Evolutionary conservation across 768 basidiomycete genomes (phyloP), one percentile per base, ranked within the genome.

Genomic region (Xerocomellus intermedius): DNA sequence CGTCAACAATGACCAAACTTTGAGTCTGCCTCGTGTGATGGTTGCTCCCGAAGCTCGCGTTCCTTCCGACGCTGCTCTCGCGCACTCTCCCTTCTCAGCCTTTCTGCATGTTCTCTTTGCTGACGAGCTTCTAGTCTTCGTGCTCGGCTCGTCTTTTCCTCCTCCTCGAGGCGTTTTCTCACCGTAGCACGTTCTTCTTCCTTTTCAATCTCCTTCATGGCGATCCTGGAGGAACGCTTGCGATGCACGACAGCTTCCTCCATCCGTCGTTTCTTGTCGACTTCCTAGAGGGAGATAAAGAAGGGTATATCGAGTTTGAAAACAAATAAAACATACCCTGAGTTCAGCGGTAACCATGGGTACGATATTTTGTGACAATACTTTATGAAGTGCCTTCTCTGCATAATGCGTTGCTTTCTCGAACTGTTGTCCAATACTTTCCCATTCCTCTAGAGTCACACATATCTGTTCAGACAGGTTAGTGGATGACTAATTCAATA

Each of bases 211-310:
- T 96, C 94, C 61, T 84, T 87, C 37, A 86, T 73, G 4, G 91
- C 89, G 54, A 97, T 84, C 32, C 95, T 88, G 17, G 91, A 91
- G 0, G 94, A 96, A 22, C 94, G 87, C 69, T 98, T 97, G 55
- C 94, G 85, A 56, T 91, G 89, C 24, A 83, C 81, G 13, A 94
- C 73, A 2, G 90, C 89, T 59, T 89, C 87, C 57, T 91, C 87
- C 48, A 89, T 56, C 14, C 77, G 81, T 22, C 79, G 77, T 65
- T 84, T 83, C 35, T 76, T 79, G 64, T 86, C 82, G 30, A 77
- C 72, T 72, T 88, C 84, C 88, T 90, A 64, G 50, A 32, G 53
- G 45, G 42, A 42, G 14, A 62, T 62, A 10, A 55, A 52, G 44
- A 51, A 54, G 21, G 28, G 37, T 2, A 42, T 16, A 24, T 24